Evolutionary conservation across 306 rosid species (phyloP).

Genomic region (Myrica gale): DNA sequence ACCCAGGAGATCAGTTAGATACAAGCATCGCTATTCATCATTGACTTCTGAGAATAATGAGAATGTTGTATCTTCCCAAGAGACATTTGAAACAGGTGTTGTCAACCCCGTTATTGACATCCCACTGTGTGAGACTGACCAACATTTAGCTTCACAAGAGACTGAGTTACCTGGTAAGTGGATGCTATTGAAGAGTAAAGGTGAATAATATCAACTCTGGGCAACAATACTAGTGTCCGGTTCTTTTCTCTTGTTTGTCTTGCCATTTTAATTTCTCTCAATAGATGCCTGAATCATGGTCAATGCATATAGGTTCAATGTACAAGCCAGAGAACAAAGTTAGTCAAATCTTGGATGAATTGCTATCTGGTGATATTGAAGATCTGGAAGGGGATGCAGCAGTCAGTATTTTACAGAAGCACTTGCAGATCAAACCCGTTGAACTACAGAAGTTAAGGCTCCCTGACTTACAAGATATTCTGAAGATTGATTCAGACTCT

Average conservation of each 20-base stretch:
- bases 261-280: not conserved
- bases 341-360: conserved; percentile 46
- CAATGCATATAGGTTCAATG: conserved; percentile 46
- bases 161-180: conserved; percentile 48
- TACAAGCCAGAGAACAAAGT: conserved; percentile 35
- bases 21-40: conserved; percentile 56
- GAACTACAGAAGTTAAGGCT: conserved; percentile 48
- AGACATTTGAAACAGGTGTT: conserved; percentile 36
- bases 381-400: conserved; percentile 63
- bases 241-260: not conserved
- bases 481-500: conserved; percentile 43
- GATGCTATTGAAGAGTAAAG: not conserved
- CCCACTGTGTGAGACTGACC: conserved; percentile 29
- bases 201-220: not conserved
- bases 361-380: conserved; percentile 50
- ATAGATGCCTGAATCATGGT: conserved; percentile 3
- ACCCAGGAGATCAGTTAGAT: conserved; percentile 53
- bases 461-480: conserved; percentile 55
- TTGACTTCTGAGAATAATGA: conserved; percentile 30
- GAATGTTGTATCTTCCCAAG: conserved; percentile 46
- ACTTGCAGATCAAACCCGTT: conserved; percentile 64
- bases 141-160: conserved; percentile 28
- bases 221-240: not conserved
- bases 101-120: conserved; percentile 34
- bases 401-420: conserved; percentile 55